Percentiles rank a stretch among this genome's conserved stretches.
These are phyloP conservation scores for Coprinopsis marcescibilis DNA, from an alignment of 768 basidiomycete species.

Conservation along the genomic window DNA sequence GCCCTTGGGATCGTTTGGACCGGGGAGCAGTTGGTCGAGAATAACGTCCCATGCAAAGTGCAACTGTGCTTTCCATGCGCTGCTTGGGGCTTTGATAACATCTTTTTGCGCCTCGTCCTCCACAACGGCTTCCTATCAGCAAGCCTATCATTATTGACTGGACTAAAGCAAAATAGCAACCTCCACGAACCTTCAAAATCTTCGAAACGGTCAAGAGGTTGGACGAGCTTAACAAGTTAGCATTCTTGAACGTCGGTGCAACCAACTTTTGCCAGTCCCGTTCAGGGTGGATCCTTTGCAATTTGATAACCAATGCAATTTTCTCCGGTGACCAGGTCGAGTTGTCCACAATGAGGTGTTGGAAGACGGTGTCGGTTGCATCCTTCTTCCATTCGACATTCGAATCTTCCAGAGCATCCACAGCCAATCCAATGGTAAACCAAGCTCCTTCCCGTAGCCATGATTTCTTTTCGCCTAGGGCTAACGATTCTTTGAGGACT, in stretches of 20 bases:
- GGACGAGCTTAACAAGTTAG: conserved; percentile 58
- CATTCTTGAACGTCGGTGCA: conserved; percentile 71
- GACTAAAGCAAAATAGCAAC: neutral
- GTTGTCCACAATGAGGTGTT: conserved; percentile 49
- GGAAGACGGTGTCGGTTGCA: conserved; percentile 47
- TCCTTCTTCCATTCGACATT: conserved; percentile 66
- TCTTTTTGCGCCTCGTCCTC: conserved; percentile 51
- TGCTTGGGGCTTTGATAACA: conserved; percentile 41
- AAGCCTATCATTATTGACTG: conserved; percentile 10
- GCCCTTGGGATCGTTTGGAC: conserved; percentile 27
- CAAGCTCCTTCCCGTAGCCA: conserved; percentile 91
- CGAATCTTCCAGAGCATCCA: conserved; percentile 54
- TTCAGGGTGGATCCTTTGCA: conserved; percentile 57
- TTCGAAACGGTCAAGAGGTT: conserved; percentile 71
- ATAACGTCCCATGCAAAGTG: conserved; percentile 91
- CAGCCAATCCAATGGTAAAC: conserved; percentile 68
- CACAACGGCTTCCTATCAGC: conserved; percentile 52
- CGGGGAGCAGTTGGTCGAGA: conserved; percentile 66
- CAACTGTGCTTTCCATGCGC: conserved; percentile 82
- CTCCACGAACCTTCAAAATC: conserved; percentile 66
- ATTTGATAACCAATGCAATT: conserved; percentile 67
- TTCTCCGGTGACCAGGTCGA: conserved; percentile 83
- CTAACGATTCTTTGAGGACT: conserved; percentile 54
- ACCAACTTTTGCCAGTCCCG: conserved; percentile 63
- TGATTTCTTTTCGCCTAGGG: conserved; percentile 75